Base-by-base conservation (phyloP, 306 rosid genomes). In the Arachis hypogaea region DNA sequence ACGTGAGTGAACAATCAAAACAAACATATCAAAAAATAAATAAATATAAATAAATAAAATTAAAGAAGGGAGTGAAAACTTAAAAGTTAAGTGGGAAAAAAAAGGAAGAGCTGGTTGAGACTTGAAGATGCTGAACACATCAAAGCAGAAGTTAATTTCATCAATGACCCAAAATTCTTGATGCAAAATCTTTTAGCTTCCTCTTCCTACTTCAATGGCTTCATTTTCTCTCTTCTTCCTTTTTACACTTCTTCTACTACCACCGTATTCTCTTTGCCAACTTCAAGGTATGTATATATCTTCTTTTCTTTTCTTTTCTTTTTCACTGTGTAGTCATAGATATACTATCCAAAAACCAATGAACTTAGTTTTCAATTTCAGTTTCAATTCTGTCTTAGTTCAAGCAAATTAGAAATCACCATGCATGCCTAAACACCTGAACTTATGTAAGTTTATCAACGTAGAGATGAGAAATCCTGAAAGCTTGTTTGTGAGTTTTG, bases 271-370 rank as follows among this genome's bases (percentile, higher is more conserved):
- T 8, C n/a, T 83, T 42, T 88, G 84, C 75, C 99, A 92, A 83
- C 80, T 94, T 80, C 49, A 84, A 85, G 99, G 99, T 94, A 86
- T 10, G 88, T 79, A 77, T 57, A 47, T 38, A 22, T 22, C 28
- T 22, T 22, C 28, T 22, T 22, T 22, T 22, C 18, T 18, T 18
- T 18, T 18, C 18, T 22, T 22, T 22, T 22, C 0, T 22, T 22
- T 22, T 22, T 22, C 28, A 22, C 28, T 1, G 28, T 22, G 28
- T 22, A 54, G 3, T 12, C 12, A 71, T 4, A 49, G 55, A 47
- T 7, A 29, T 14, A 50, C 56, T 50, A 50, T 5, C 6, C 28
- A 11, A 66, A 59, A 66, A 75, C 62, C 60, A 6, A 4, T 28
- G 62, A 38, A 38, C 55, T 67, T 59, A 10, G 10, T 2, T 43